Percentiles rank a stretch among this genome's conserved stretches.
Evolutionary conservation across 2,329 filamentous ascomycete species (phyloP).

Genomic region (Biscogniauxia mediterranea): DNA sequence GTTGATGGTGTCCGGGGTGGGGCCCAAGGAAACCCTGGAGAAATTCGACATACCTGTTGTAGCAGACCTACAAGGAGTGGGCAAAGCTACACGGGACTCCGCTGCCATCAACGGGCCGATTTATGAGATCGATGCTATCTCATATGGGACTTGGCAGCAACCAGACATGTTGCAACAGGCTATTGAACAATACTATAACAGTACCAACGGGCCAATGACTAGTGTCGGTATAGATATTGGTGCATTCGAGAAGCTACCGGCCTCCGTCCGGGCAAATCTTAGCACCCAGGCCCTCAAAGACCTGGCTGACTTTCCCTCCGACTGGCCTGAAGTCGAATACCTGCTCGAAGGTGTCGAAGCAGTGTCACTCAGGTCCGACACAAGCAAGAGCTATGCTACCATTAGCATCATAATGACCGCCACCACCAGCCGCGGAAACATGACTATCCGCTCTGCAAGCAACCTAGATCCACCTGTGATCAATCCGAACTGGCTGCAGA

Average conservation of each 20-base stretch:
- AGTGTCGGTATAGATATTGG: no score
- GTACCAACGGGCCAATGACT: conserved; percentile 7
- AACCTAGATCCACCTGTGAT: conserved; percentile 23
- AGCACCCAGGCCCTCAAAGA: conserved; percentile 18
- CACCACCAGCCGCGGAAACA: no score
- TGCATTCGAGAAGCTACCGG: conserved; percentile 14
- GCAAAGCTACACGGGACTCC: conserved; percentile 57
- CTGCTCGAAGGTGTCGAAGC: background rate
- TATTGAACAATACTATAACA: conserved; percentile 22
- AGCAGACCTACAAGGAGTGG: conserved; percentile 56
- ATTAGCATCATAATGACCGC: no score
- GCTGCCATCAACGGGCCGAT: conserved; percentile 16
- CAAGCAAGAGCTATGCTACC: no score
- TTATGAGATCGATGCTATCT: conserved; percentile 18
- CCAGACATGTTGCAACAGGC: background rate
- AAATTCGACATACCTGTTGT: conserved; percentile 47
- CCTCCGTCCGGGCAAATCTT: conserved; percentile 26
- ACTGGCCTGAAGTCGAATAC: conserved; percentile 36
- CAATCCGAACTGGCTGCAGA: conserved; percentile 44
- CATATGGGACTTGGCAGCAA: no score
- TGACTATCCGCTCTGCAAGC: no score
- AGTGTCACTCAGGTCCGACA: no score
- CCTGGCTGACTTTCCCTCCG: conserved; percentile 26
- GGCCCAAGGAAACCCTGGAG: conserved; percentile 29
- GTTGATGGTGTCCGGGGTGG: conserved; percentile 39